A percentile compares a stretch with the other conserved stretches of the same genome.
Conservation (phyloP, 345 rosid genomes). For the Populus deltoides region DNA sequence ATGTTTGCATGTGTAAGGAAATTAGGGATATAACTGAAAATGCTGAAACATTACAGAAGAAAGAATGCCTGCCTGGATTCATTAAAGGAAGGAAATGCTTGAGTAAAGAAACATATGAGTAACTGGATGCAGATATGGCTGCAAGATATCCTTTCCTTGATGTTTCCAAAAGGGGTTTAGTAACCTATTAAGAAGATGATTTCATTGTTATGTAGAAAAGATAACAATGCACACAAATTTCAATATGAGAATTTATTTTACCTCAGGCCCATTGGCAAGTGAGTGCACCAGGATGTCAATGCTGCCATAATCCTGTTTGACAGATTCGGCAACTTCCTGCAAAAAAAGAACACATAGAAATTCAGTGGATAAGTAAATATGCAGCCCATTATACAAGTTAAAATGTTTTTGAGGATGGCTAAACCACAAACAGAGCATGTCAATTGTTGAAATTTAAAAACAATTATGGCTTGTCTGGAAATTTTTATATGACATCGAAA, state of each 20-base stretch:
- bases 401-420: not conserved
- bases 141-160: slow-evolving; percentile 94
- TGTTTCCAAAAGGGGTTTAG: slow-evolving; percentile 86
- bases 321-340: slow-evolving; percentile 90
- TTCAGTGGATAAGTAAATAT: not conserved
- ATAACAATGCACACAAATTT: not conserved
- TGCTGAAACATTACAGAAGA: not conserved
- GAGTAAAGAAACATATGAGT: slow-evolving; percentile 82
- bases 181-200: slow-evolving; percentile 47
- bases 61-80: slow-evolving; percentile 68
- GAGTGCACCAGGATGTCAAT: slow-evolving; percentile 95
- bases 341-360: not conserved
- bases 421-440: not conserved
- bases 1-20: not conserved
- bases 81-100: slow-evolving; percentile 86
- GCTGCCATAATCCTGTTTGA: slow-evolving; percentile 79
- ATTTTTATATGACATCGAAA: not conserved
- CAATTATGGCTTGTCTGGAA: not conserved
- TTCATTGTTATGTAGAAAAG: slow-evolving; percentile 1
- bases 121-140: slow-evolving; percentile 91
- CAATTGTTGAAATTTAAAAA: not conserved
- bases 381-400: not conserved
- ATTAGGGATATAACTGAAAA: not conserved
- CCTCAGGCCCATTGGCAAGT: slow-evolving; percentile 98
- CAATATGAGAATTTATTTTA: slow-evolving; percentile 18